These are phyloP conservation scores for Suhomyces coccinellae DNA, from an alignment of 1,139 yeast genomes.

Conservation along the genomic window DNA sequence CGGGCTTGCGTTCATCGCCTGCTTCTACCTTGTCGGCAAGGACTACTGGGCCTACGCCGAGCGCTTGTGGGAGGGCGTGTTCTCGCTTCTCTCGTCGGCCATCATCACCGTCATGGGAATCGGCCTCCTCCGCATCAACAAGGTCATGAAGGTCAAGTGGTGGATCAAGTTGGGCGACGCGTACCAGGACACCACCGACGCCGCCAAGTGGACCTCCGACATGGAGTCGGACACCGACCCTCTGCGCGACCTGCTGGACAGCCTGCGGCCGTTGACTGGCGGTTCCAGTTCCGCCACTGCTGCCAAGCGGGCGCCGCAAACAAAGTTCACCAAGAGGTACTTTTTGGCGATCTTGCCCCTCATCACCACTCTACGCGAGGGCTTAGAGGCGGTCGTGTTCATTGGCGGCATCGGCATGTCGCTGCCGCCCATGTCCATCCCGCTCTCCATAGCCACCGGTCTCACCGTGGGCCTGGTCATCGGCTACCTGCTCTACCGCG, in stretches of 20 bases:
- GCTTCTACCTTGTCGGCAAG: conserved; percentile 74
- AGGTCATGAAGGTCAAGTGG: conserved; percentile 51
- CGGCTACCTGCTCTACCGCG: conserved; percentile 41
- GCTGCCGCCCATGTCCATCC: conserved; percentile 38
- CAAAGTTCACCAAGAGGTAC: conserved; percentile 32
- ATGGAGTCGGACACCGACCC: neutral
- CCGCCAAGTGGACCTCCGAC: neutral
- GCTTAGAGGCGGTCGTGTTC: conserved; percentile 50
- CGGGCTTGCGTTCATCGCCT: conserved; percentile 72
- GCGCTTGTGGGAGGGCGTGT: conserved; percentile 88
- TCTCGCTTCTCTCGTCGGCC: conserved; percentile 74
- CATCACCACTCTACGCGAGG: conserved; percentile 50
- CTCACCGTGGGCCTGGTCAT: conserved; percentile 34
- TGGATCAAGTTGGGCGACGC: conserved; percentile 50
- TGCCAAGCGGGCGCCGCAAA: neutral
- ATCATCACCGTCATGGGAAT: conserved; percentile 90
- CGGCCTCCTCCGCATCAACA: conserved; percentile 76
- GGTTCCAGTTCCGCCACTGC: neutral
- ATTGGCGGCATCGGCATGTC: conserved; percentile 50
- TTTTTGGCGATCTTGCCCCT: conserved; percentile 45
- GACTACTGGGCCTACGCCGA: conserved; percentile 85
- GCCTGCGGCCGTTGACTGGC: conserved; percentile 16
- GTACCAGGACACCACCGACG: conserved; percentile 19
- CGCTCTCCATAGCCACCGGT: conserved; percentile 39
- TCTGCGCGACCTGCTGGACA: conserved; percentile 16